Evolutionary conservation across 1,284 basidiomycete genomes (phyloP).

Genomic region (Microbotryum scabiosae): DNA sequence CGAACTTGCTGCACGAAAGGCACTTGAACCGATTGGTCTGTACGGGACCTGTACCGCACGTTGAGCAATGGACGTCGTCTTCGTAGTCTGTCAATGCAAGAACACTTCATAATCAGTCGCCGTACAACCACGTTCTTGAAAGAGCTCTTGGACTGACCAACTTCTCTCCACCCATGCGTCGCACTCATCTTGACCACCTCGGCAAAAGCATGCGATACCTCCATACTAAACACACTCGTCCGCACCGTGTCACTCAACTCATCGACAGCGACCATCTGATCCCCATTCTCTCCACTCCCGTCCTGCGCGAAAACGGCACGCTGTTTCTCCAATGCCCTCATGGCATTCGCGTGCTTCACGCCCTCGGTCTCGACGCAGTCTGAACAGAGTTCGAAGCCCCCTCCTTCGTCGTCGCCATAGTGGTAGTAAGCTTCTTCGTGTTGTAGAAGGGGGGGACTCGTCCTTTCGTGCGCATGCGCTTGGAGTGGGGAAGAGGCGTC

Average conservation of each 20-base stretch:
- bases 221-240: background rate
- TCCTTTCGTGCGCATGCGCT: too few relatives aligned
- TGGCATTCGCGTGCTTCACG: slow-evolving; percentile 1
- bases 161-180: slow-evolving; percentile 4
- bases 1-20: slow-evolving; percentile 4
- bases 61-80: slow-evolving; percentile 3
- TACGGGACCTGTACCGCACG: slow-evolving; percentile 1
- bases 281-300: background rate
- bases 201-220: slow-evolving; percentile 1
- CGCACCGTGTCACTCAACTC: too few relatives aligned
- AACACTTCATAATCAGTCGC: too few relatives aligned
- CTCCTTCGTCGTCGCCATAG: background rate
- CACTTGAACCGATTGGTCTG: slow-evolving; percentile 9
- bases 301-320: too few relatives aligned
- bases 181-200: slow-evolving; percentile 7
- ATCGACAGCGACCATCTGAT: too few relatives aligned
- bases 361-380: slow-evolving; percentile 7
- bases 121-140: too few relatives aligned
- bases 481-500: too few relatives aligned
- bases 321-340: background rate
- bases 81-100: slow-evolving; percentile 2
- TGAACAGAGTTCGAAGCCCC: slow-evolving; percentile 5
- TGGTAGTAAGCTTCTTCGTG: background rate
- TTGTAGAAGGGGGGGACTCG: too few relatives aligned
- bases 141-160: background rate